Percentiles rank a stretch among this genome's conserved stretches.
Evolutionary conservation across 108 stramenopile species (phyloP).

Genomic region (Skeletonema menzelii): DNA sequence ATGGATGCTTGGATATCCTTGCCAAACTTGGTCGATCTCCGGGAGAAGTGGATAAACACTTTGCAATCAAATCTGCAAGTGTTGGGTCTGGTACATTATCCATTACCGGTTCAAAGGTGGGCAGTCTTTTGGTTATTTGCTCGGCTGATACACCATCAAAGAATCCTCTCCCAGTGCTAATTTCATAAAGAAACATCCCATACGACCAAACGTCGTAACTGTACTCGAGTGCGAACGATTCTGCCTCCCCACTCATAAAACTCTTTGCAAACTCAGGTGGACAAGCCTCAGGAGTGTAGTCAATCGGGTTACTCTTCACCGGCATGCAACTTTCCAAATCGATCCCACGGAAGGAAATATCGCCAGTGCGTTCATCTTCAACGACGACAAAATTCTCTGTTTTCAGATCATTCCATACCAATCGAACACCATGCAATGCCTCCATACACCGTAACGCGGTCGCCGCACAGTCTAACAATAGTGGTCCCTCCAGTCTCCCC

Average conservation of each 20-base stretch:
- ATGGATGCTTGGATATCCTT: constrained; percentile 79
- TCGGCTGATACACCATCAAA: constrained; percentile 71
- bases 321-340: constrained; percentile 89
- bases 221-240: constrained; percentile 70
- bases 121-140: constrained; percentile 72
- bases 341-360: constrained; percentile 57
- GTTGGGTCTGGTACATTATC: constrained; percentile 45
- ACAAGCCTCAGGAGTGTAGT: constrained; percentile 90
- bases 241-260: constrained; percentile 73
- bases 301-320: constrained; percentile 69
- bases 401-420: constrained; percentile 92
- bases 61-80: constrained; percentile 68
- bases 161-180: constrained; percentile 73
- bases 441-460: constrained; percentile 77
- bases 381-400: constrained; percentile 89
- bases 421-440: constrained; percentile 62
- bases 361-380: constrained; percentile 49
- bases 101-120: constrained; percentile 47
- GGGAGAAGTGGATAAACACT: constrained; percentile 65
- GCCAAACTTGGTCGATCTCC: constrained; percentile 62
- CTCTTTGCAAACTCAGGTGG: constrained; percentile 87
- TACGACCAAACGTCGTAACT: constrained; percentile 86
- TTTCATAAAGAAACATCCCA: constrained; percentile 84
- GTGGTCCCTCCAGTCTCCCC: constrained; percentile 60
- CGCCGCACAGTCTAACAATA: constrained; percentile 66